Percentiles rank a stretch among this genome's conserved stretches.
phyloP scores from a whole-genome alignment of 2,329 filamentous ascomycete genomes.

The Pestalotiopsis sp. region DNA sequence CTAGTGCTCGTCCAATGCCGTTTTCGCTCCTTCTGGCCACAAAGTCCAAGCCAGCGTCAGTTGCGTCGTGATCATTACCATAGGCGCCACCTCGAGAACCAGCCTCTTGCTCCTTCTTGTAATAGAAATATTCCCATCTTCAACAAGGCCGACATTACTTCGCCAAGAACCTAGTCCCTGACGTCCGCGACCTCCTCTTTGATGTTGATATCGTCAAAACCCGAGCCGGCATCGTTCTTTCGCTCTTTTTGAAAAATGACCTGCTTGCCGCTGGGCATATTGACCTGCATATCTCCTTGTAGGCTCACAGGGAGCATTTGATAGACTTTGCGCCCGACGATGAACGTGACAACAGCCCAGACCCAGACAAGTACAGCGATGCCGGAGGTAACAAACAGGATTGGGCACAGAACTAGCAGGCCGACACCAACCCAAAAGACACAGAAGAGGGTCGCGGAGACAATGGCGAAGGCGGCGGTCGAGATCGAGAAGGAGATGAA shows the following conservation, averaged over 20 bases:
- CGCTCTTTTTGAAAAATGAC: constrained; percentile 26
- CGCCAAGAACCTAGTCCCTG: constrained; percentile 30
- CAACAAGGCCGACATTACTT: constrained; percentile 26
- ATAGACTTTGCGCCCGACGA: constrained; percentile 51
- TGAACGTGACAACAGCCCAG: constrained; percentile 66
- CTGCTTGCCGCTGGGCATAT: constrained; percentile 19
- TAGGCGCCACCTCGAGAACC: constrained; percentile 13
- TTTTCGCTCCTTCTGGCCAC: neutral
- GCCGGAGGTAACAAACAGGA: constrained; percentile 66
- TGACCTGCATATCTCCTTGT: constrained; percentile 16
- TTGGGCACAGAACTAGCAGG: constrained; percentile 68
- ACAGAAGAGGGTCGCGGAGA: constrained; percentile 65
- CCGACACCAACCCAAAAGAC: constrained; percentile 70
- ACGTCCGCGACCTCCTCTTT: constrained; percentile 27
- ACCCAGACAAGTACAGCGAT: constrained; percentile 67
- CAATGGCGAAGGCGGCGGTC: constrained; percentile 63
- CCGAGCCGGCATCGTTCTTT: constrained; percentile 6
- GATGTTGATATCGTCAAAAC: constrained; percentile 18
- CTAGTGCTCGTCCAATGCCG: neutral
- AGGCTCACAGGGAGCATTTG: constrained; percentile 19
- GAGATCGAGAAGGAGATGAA: constrained; percentile 69
- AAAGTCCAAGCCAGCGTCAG: neutral
- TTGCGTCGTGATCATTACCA: neutral
- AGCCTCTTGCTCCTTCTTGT: constrained; percentile 16
- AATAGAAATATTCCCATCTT: constrained; percentile 21